A percentile compares a stretch with the other conserved stretches of the same genome.
Evolutionary conservation across 225 moss, liverwort and hornwort genomes (phyloP).

Genomic region (Physcomitrium patens): DNA sequence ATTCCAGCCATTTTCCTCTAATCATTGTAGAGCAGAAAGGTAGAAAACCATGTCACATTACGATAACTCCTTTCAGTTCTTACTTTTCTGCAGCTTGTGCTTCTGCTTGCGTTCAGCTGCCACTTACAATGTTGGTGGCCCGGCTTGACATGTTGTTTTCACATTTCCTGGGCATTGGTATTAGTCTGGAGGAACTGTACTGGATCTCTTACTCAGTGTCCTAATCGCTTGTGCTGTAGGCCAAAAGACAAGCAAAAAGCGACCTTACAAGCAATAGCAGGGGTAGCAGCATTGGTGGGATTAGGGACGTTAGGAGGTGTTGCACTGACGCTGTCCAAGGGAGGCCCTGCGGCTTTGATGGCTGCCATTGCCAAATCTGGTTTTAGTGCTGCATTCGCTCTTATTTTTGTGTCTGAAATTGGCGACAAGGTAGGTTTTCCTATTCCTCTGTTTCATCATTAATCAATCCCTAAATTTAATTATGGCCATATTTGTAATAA

Average conservation of each 20-base stretch:
- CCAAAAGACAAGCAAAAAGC: slow-evolving; percentile 51
- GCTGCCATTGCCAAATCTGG: slow-evolving; percentile 88
- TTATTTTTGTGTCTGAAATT: slow-evolving; percentile 93
- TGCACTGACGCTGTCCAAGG: slow-evolving; percentile 62
- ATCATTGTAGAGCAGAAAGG: neutral
- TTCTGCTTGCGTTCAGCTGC: neutral
- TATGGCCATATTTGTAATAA: slow-evolving; percentile 3
- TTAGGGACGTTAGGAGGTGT: slow-evolving; percentile 65
- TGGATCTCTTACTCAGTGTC: neutral
- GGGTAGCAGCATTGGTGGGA: slow-evolving; percentile 62
- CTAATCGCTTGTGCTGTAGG: slow-evolving; percentile 24
- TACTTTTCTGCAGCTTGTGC: neutral
- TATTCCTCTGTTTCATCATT: neutral
- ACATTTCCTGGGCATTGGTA: neutral
- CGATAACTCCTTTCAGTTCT: no score
- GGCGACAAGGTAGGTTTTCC: slow-evolving; percentile 40
- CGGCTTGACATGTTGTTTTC: neutral
- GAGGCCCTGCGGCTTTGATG: slow-evolving; percentile 74
- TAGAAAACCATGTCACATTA: neutral
- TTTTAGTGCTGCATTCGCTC: slow-evolving; percentile 90
- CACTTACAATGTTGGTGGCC: neutral
- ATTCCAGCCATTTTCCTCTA: neutral
- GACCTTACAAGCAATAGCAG: slow-evolving; percentile 66
- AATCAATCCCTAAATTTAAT: neutral
- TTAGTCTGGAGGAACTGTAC: neutral